phyloP scores from a whole-genome alignment of 805 yeast species.

The Myxozyma kluyveri region DNA sequence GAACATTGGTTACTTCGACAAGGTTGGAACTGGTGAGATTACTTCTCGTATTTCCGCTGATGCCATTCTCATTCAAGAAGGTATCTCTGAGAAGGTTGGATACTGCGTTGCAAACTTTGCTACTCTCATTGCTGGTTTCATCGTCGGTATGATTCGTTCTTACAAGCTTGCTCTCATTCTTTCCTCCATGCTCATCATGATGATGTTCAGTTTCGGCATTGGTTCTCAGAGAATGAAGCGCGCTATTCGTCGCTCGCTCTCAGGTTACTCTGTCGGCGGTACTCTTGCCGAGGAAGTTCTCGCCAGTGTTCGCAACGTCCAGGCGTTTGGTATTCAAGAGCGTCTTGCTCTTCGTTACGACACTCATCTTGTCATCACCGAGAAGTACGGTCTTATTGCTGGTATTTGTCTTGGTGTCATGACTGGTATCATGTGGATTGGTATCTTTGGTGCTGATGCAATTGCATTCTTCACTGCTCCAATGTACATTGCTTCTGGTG shows the following conservation, averaged over 20 bases:
- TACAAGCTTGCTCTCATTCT: constrained; percentile 43
- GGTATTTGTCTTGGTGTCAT: constrained; percentile 32
- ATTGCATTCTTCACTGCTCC: constrained; percentile 36
- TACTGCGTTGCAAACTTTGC: constrained; percentile 42
- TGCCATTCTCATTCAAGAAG: constrained; percentile 44
- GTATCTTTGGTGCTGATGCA: constrained; percentile 32
- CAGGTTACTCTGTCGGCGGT: constrained; percentile 31
- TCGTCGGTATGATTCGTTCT: constrained; percentile 40
- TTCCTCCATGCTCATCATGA: constrained; percentile 37
- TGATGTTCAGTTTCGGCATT: constrained; percentile 31
- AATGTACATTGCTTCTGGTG: constrained; percentile 28
- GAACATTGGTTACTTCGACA: constrained; percentile 45
- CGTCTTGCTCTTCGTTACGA: constrained; percentile 39
- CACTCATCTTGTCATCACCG: constrained; percentile 33
- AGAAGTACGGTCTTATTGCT: constrained; percentile 25
- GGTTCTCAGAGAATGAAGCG: constrained; percentile 32
- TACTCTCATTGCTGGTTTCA: constrained; percentile 42
- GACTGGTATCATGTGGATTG: constrained; percentile 34
- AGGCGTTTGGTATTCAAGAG: constrained; percentile 45
- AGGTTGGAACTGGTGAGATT: constrained; percentile 45
- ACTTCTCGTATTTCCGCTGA: constrained; percentile 46
- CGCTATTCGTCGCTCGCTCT: constrained; percentile 19
- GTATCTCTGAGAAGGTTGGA: constrained; percentile 46
- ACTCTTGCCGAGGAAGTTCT: constrained; percentile 45
- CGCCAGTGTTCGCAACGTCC: constrained; percentile 42